Conservation (phyloP, 495 filamentous ascomycete genomes). For the Polyplosphaeria fusca region DNA sequence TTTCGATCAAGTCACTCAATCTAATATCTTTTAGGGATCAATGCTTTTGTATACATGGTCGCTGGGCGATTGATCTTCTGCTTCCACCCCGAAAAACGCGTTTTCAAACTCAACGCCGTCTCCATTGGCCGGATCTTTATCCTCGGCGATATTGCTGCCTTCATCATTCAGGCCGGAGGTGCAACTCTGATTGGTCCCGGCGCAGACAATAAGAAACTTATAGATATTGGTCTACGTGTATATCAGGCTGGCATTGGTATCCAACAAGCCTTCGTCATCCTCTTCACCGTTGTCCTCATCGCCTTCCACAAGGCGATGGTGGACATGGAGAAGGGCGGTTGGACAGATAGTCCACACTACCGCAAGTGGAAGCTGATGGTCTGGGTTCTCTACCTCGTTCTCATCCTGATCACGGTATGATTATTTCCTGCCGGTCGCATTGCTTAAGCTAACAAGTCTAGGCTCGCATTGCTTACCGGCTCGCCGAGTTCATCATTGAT, state of each 20-base stretch:
- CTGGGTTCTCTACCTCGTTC: conserved; percentile 50
- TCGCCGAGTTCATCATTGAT: conserved; percentile 52
- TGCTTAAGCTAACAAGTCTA: too few relatives aligned
- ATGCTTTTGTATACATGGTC: conserved; percentile 67
- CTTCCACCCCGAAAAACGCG: conserved; percentile 47
- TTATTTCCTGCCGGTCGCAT: too few relatives aligned
- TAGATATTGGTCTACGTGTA: conserved; percentile 50
- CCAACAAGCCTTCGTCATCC: conserved; percentile 56
- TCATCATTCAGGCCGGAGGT: conserved; percentile 57
- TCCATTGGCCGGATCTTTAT: conserved; percentile 56
- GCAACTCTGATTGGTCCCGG: conserved; percentile 43
- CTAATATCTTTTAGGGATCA: conserved; percentile 45
- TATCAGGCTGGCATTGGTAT: conserved; percentile 59
- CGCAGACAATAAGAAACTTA: conserved; percentile 5
- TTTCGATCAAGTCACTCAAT: not conserved
- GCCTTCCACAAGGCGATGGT: conserved; percentile 47
- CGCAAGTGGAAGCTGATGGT: conserved; percentile 45
- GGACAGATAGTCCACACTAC: conserved; percentile 40
- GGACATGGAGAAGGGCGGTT: conserved; percentile 19
- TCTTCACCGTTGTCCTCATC: conserved; percentile 48
- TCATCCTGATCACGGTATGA: conserved; percentile 53
- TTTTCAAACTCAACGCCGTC: conserved; percentile 49
- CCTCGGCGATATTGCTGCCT: conserved; percentile 56
- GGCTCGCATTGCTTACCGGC: conserved; percentile 56
- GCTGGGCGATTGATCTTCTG: conserved; percentile 60